A percentile compares a stretch with the other conserved stretches of the same genome.
phyloP scores from a whole-genome alignment of 441 rosid genomes.

The Populus tomentosa region DNA sequence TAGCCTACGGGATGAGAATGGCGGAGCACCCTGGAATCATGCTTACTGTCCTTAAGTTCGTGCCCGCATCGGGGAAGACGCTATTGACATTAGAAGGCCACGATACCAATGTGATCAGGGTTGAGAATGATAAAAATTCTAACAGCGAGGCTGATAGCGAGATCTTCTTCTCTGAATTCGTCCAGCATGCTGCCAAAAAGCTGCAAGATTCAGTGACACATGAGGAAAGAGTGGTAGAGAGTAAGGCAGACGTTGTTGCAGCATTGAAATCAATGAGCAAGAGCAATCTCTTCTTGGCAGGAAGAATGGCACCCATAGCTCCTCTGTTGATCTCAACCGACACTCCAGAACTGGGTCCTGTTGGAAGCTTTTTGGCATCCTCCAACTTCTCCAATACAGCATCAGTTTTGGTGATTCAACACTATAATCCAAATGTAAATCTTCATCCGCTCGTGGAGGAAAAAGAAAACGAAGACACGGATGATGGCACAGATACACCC shows the following conservation, averaged over 20 bases:
- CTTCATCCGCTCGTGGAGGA: constrained; percentile 37
- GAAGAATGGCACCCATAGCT: constrained; percentile 56
- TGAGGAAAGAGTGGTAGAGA: constrained; percentile 45
- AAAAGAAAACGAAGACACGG: constrained; percentile 11
- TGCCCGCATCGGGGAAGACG: constrained; percentile 26
- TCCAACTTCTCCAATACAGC: constrained; percentile 43
- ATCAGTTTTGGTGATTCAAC: constrained; percentile 69
- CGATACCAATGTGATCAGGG: constrained; percentile 23
- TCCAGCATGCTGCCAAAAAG: constrained; percentile 12
- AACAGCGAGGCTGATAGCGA: constrained; percentile 21
- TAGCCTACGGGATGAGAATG: constrained; percentile 75
- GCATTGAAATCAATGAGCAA: constrained; percentile 39
- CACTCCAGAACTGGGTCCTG: constrained; percentile 63
- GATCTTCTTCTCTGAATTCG: constrained; percentile 31
- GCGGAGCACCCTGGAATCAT: constrained; percentile 86
- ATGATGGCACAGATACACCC: constrained; percentile 29
- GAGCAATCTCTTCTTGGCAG: constrained; percentile 56
- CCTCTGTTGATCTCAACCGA: constrained; percentile 37
- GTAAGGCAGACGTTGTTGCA: constrained; percentile 34
- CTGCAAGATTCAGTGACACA: constrained; percentile 29
- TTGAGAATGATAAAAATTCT: not conserved
- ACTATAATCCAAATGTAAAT: constrained; percentile 38
- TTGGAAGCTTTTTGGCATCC: constrained; percentile 48
- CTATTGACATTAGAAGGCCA: constrained; percentile 21
- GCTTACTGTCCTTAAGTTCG: constrained; percentile 42